Percentiles rank a stretch among this genome's conserved stretches.
Evolutionary conservation across 2,329 filamentous ascomycete genomes (phyloP).

Genomic region (Colletotrichum liaoningense): DNA sequence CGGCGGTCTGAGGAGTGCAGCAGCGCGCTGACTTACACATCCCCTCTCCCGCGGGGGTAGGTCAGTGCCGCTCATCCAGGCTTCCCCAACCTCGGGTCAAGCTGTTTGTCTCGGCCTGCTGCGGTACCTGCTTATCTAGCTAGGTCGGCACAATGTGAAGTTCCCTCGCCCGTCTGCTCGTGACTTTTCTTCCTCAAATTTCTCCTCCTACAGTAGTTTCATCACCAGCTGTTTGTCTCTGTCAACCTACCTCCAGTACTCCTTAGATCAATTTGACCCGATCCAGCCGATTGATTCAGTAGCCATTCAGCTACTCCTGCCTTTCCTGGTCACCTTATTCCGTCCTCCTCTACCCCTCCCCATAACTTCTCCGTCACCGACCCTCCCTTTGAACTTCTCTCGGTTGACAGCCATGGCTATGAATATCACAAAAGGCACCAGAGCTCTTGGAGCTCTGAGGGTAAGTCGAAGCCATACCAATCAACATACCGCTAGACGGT

Average conservation of each 20-base stretch:
- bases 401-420: slow-evolving; percentile 65
- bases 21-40: neutral
- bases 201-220: neutral
- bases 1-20: neutral
- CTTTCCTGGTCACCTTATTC: neutral
- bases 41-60: neutral
- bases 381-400: slow-evolving; percentile 11
- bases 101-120: slow-evolving; percentile 28
- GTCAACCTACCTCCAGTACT: slow-evolving; percentile 1
- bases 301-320: neutral
- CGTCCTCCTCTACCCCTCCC: neutral
- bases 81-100: slow-evolving; percentile 30
- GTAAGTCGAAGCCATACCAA: slow-evolving; percentile 54
- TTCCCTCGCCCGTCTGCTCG: neutral
- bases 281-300: neutral
- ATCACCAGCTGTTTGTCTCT: neutral
- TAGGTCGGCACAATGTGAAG: neutral
- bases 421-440: slow-evolving; percentile 70
- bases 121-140: neutral
- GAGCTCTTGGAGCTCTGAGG: slow-evolving; percentile 72
- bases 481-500: too few relatives aligned
- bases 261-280: neutral
- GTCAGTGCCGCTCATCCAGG: neutral
- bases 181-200: slow-evolving; percentile 7
- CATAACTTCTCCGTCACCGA: neutral